Conservation (phyloP, 306 rosid genomes). For the Styphnolobium japonicum region DNA sequence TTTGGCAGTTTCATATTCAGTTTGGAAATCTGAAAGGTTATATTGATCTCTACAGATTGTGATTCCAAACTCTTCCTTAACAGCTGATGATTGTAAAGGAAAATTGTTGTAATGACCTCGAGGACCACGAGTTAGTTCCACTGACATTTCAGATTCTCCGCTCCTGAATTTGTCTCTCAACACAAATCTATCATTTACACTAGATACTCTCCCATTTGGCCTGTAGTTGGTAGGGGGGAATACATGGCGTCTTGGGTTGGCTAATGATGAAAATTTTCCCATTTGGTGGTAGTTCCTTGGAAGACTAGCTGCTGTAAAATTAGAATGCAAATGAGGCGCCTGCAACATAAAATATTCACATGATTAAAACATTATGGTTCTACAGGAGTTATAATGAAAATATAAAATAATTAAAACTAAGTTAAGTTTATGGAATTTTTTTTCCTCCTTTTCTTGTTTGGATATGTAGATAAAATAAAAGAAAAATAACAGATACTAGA, state of each 20-base stretch:
- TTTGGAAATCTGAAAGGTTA: constrained; percentile 60
- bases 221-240: constrained; percentile 32
- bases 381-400: background rate
- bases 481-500: background rate
- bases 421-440: background rate
- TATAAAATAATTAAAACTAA: background rate
- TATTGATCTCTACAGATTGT: constrained; percentile 46
- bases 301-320: constrained; percentile 34
- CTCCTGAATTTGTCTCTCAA: constrained; percentile 39
- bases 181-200: constrained; percentile 38
- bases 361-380: background rate
- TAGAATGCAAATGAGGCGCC: constrained; percentile 49
- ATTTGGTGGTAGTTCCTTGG: constrained; percentile 42
- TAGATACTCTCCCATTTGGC: constrained; percentile 38
- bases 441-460: background rate
- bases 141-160: constrained; percentile 44
- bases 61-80: constrained; percentile 43
- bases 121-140: constrained; percentile 70
- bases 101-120: constrained; percentile 42
- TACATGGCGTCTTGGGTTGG: constrained; percentile 36
- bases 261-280: constrained; percentile 39
- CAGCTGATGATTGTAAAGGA: constrained; percentile 34
- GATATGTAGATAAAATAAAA: background rate
- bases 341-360: constrained; percentile 30
- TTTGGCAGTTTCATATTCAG: constrained; percentile 55